Evolutionary conservation across 169 alveolate genomes (phyloP), one percentile per base, ranked within the genome.

Genomic region (Plasmodium knowlesi): DNA sequence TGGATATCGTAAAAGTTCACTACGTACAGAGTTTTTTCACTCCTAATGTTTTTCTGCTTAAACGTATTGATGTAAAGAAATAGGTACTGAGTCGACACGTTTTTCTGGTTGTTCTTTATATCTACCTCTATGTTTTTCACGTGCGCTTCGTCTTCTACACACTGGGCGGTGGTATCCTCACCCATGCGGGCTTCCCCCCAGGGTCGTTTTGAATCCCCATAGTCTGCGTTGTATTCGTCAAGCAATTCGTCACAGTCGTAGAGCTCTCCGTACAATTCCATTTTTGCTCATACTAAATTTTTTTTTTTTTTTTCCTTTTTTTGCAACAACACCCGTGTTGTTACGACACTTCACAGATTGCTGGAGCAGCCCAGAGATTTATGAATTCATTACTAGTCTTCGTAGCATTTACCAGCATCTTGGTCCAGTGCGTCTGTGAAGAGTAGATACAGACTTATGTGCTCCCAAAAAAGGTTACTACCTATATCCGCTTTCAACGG

Each of bases 21-120:
- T 12, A 34, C 82, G 37, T 88, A 88, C 5, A 88, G 82, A 14
- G 28, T 67, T 9, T 28, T 50, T 5, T 5, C 41, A 14, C 46
- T 78, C 10, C 32, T 78, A 4, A 88, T 61, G 22, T 88, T 54
- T 32, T 78, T 88, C 50, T 88, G 90, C 34, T 88, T 88, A 88
- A 57, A 88, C 32, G 70, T 88, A 30, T 88, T 88, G 30, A 88
- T 88, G 73, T 88, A 88, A 57, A 88, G 82, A 71, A 88, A 88
- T 67, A 88, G 72, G 34, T 88, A 88, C 72, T 80, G 70, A 0
- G 94, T 88, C 39, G 94, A 88, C 2, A 88, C 57, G 16, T 88
- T 88, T 14, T 88, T 72, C 34, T 78, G 16, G 50, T 88, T 88
- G 50, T 53, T 80, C 50, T 88, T 88, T 57, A 88, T 70, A 37